phyloP scores from a whole-genome alignment of 129 eudicot genomes.

The Solidago caesia region DNA sequence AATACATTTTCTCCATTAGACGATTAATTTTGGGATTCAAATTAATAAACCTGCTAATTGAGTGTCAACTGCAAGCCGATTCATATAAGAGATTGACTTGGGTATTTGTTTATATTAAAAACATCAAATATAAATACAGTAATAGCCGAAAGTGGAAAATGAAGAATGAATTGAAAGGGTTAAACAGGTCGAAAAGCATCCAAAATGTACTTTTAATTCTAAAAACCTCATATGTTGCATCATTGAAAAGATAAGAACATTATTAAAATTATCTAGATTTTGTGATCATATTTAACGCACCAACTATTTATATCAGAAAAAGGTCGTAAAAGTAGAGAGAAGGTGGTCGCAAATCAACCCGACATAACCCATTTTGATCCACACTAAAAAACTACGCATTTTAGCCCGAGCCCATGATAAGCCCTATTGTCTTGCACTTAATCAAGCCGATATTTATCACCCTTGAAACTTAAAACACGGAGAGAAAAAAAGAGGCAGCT shows the following conservation, averaged over 20 bases:
- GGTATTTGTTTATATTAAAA: too few species aligned
- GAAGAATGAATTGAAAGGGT: background rate
- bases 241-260: background rate
- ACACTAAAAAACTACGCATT: background rate
- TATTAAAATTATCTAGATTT: too few species aligned
- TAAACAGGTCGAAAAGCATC: background rate
- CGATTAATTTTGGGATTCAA: too few species aligned
- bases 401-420: background rate
- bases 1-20: too few species aligned
- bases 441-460: background rate
- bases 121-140: too few species aligned
- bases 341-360: background rate
- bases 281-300: background rate
- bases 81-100: too few species aligned
- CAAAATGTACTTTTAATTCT: too few species aligned
- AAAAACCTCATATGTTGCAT: background rate
- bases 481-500: background rate
- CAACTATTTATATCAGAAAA: background rate
- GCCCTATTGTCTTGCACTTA: background rate
- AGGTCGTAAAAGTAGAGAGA: background rate
- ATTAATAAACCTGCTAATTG: too few species aligned
- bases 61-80: too few species aligned
- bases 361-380: background rate
- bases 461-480: background rate
- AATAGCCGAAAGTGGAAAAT: too few species aligned